phyloP scores from a whole-genome alignment of 257 asterid genomes.

The Buddleja alternifolia region DNA sequence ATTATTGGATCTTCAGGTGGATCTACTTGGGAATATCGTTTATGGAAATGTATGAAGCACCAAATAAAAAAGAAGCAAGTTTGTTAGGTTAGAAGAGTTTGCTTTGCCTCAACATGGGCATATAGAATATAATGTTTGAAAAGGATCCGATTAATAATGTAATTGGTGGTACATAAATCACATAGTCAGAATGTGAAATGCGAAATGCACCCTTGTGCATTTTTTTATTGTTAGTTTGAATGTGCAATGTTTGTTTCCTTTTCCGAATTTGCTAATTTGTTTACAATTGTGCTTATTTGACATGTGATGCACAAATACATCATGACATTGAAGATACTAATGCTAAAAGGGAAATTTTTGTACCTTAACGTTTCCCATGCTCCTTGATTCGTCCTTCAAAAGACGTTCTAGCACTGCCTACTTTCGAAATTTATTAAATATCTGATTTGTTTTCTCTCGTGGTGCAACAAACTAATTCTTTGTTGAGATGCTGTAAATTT shows the following conservation, averaged over 20 bases:
- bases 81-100: conserved; percentile 3
- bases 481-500: background rate
- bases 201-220: background rate
- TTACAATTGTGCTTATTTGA: conserved; percentile 6
- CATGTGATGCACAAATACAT: conserved; percentile 14
- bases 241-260: background rate
- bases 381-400: too few species aligned
- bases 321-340: background rate
- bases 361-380: background rate
- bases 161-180: background rate
- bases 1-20: conserved; percentile 8
- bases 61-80: background rate
- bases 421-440: too few species aligned
- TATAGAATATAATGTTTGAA: background rate
- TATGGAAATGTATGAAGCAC: background rate
- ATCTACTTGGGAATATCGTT: background rate
- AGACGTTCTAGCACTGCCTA: too few species aligned
- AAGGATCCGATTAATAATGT: background rate
- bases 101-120: background rate
- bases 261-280: conserved; percentile 1
- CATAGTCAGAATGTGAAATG: background rate
- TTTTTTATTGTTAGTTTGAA: background rate
- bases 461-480: background rate
- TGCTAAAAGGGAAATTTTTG: background rate
- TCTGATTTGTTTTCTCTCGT: background rate